phyloP scores from a whole-genome alignment of 805 yeast genomes.

The Saccharomyces paradoxus region DNA sequence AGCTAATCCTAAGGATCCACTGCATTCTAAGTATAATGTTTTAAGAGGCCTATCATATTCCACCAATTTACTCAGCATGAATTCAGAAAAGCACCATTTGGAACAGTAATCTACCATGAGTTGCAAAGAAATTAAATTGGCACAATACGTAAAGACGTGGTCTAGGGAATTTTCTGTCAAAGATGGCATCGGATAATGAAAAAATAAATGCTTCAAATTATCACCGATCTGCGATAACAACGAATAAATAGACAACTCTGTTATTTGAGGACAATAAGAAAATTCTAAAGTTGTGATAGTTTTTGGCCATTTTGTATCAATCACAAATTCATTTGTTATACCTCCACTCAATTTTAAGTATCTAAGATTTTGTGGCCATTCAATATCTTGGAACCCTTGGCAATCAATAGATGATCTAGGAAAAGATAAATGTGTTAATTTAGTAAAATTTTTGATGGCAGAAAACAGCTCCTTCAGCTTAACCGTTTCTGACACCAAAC shows the following conservation, averaged over 20 bases:
- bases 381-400: slow-evolving; percentile 35
- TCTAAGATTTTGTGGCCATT: slow-evolving; percentile 76
- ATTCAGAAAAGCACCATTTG: slow-evolving; percentile 43
- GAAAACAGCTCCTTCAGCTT: slow-evolving; percentile 71
- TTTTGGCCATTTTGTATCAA: slow-evolving; percentile 60
- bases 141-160: slow-evolving; percentile 64
- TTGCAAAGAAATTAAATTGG: slow-evolving; percentile 54
- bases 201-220: slow-evolving; percentile 51
- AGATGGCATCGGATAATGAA: slow-evolving; percentile 85
- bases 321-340: slow-evolving; percentile 69
- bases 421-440: slow-evolving; percentile 68
- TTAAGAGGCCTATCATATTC: slow-evolving; percentile 34
- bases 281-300: slow-evolving; percentile 66
- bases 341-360: slow-evolving; percentile 82
- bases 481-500: slow-evolving; percentile 85
- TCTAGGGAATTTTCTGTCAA: slow-evolving; percentile 65
- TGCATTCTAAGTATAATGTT: slow-evolving; percentile 64
- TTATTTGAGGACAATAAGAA: slow-evolving; percentile 79
- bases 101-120: slow-evolving; percentile 72
- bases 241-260: slow-evolving; percentile 54
- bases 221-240: slow-evolving; percentile 59
- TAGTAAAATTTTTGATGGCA: slow-evolving; percentile 55
- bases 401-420: slow-evolving; percentile 83
- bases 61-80: slow-evolving; percentile 31
- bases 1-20: slow-evolving; percentile 80